Evolutionary conservation across 768 basidiomycete genomes (phyloP).

Genomic region (Boletus pseudopeckii): DNA sequence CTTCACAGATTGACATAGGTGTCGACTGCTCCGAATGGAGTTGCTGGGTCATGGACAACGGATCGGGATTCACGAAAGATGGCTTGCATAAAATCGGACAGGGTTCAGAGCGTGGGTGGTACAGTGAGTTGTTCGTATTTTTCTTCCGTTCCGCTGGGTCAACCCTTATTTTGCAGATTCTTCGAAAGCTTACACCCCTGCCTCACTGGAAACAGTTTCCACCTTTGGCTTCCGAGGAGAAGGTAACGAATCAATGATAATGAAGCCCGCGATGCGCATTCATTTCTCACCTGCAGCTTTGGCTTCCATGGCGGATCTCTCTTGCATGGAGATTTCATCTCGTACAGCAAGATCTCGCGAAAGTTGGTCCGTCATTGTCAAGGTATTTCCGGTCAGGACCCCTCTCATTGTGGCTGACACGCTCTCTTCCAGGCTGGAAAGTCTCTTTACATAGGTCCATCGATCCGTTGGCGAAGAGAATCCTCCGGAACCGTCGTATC

Average conservation of each 20-base stretch:
- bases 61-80: constrained; percentile 65
- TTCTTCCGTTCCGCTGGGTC: background rate
- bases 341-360: constrained; percentile 59
- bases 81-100: constrained; percentile 54
- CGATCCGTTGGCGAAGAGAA: constrained; percentile 73
- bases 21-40: constrained; percentile 76
- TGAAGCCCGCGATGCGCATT: constrained; percentile 5
- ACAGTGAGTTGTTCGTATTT: constrained; percentile 49
- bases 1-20: constrained; percentile 65
- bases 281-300: constrained; percentile 50
- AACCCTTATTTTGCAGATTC: constrained; percentile 45
- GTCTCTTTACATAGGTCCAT: constrained; percentile 65
- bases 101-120: constrained; percentile 53
- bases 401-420: background rate
- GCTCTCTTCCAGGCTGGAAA: constrained; percentile 52
- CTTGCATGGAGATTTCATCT: constrained; percentile 78
- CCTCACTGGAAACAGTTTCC: constrained; percentile 47
- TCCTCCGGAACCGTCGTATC: constrained; percentile 76
- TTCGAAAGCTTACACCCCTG: constrained; percentile 62
- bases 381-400: constrained; percentile 42
- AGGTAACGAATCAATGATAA: constrained; percentile 47
- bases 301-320: constrained; percentile 77
- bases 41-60: constrained; percentile 86
- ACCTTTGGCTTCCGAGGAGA: constrained; percentile 94
- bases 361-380: constrained; percentile 75